Percentiles rank a stretch among this genome's conserved stretches.
phyloP scores from a whole-genome alignment of 768 basidiomycete species.

The Tulasnella sp. region DNA sequence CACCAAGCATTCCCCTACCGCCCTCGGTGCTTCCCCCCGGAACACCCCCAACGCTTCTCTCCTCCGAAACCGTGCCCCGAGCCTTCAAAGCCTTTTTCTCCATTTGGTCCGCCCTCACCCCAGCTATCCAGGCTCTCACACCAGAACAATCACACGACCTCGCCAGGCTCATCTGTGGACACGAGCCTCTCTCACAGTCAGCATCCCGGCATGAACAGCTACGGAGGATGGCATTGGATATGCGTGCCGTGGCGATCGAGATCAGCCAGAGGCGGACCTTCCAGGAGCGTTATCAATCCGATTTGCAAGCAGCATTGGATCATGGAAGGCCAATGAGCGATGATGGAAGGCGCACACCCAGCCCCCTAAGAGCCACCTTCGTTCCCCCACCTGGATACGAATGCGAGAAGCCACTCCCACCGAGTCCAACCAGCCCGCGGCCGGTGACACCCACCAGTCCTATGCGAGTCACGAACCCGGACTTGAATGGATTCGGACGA shows the following conservation, averaged over 20 bases:
- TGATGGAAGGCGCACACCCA: constrained; percentile 29
- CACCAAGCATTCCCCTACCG: constrained; percentile 78
- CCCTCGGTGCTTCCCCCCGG: constrained; percentile 35
- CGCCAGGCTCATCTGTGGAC: constrained; percentile 70
- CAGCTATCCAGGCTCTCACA: constrained; percentile 55
- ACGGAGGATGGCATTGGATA: constrained; percentile 66
- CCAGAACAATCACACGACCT: constrained; percentile 76
- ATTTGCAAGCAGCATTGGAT: constrained; percentile 76
- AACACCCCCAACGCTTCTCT: constrained; percentile 53
- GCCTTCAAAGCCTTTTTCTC: constrained; percentile 63
- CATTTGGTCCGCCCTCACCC: constrained; percentile 68
- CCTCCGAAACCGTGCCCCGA: constrained; percentile 63
- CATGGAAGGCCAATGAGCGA: constrained; percentile 41
- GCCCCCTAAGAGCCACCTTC: constrained; percentile 54
- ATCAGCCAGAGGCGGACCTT: constrained; percentile 80
- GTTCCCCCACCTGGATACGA: constrained; percentile 69
- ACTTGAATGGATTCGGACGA: neutral
- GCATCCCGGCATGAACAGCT: constrained; percentile 44
- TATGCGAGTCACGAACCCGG: constrained; percentile 12
- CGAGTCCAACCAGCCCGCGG: constrained; percentile 14
- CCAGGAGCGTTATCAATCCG: constrained; percentile 69
- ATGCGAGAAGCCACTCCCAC: constrained; percentile 26
- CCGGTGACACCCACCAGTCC: constrained; percentile 11
- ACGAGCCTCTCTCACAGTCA: constrained; percentile 41
- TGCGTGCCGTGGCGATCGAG: constrained; percentile 82